A percentile compares a stretch with the other conserved stretches of the same genome.
Evolutionary conservation across 2,329 filamentous ascomycete genomes (phyloP).

Genomic region (Arachnomyces sp.): DNA sequence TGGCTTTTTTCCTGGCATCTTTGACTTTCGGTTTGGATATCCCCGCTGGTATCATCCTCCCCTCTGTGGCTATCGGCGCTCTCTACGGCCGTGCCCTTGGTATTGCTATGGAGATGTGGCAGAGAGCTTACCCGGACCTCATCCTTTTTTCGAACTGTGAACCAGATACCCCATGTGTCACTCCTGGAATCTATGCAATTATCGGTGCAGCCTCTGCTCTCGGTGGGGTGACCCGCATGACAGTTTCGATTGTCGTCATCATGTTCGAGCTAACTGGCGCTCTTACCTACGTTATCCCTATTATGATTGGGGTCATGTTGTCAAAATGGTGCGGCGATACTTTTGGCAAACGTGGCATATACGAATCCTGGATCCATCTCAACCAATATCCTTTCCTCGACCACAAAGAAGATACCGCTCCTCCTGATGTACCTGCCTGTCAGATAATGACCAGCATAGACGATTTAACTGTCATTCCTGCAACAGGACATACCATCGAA

Average conservation of each 20-base stretch:
- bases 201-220: constrained; percentile 93
- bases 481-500: constrained; percentile 78
- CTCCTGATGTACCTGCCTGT: constrained; percentile 77
- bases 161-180: constrained; percentile 80
- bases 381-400: constrained; percentile 94
- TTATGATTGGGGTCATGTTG: constrained; percentile 98
- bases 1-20: constrained; percentile 78
- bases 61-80: constrained; percentile 92
- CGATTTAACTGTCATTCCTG: constrained; percentile 80
- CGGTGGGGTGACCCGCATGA: constrained; percentile 89
- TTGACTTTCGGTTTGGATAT: constrained; percentile 92
- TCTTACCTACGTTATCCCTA: constrained; percentile 90
- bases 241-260: constrained; percentile 96
- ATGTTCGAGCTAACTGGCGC: constrained; percentile 98
- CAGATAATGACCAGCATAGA: constrained; percentile 90
- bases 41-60: constrained; percentile 89
- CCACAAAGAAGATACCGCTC: constrained; percentile 68
- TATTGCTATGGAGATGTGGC: constrained; percentile 82
- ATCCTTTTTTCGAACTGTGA: constrained; percentile 74
- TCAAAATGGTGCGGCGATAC: constrained; percentile 98
- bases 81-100: constrained; percentile 83
- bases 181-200: constrained; percentile 91
- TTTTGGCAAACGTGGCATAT: constrained; percentile 86
- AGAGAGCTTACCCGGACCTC: constrained; percentile 67
- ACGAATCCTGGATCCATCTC: constrained; percentile 95